Base-by-base conservation (phyloP, 768 basidiomycete genomes). In the Lactarius quietus region DNA sequence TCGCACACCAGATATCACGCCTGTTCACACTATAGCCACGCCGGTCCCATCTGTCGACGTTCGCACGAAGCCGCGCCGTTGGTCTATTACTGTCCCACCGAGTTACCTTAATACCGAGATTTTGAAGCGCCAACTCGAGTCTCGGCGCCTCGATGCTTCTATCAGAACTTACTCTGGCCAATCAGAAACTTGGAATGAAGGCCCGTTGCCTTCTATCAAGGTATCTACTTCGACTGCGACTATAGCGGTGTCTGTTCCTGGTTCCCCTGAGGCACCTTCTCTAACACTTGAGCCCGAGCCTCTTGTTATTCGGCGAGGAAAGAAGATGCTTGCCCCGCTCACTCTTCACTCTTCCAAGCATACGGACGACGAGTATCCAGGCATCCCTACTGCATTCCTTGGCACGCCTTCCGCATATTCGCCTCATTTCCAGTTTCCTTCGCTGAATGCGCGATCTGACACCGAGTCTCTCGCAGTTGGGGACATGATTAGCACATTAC, bases 361-460 rank as follows among this genome's bases (percentile, higher is more conserved):
- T 71, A 55, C 64, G 65, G 12, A 53, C 23, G 72, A 70, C 45
- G 59, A 70, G 8, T 81, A 81, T 62, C 80, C 80, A 26, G 76
- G 76, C 59, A 78, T 81, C 17, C 80, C 80, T 7, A 78, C 76
- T 18, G 77, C 80, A 8, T 81, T 81, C 71, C 73, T 75, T 17
- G 77, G 79, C 17, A 78, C 79, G 4, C 72, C 77, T 0, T 69
- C 73, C 8, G 61, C 71, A 26, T 74, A 75, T 67, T 74, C 73
- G 6, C 77, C 79, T 2, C 66, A 64, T 35, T 74, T 75, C 41
- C 72, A 74, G 26, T 45, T 65, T 17, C 45, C 64, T 8, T 58
- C 65, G 26, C 54, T 39, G 31, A 38, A 20, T 9, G 35, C n/a
- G 17, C 64, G 62, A n/a, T 15, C 59, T 12, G 39, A 59, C 3